These are phyloP conservation scores for Boletus pseudopeckii DNA, from an alignment of 768 basidiomycete species.

Conservation along the genomic window DNA sequence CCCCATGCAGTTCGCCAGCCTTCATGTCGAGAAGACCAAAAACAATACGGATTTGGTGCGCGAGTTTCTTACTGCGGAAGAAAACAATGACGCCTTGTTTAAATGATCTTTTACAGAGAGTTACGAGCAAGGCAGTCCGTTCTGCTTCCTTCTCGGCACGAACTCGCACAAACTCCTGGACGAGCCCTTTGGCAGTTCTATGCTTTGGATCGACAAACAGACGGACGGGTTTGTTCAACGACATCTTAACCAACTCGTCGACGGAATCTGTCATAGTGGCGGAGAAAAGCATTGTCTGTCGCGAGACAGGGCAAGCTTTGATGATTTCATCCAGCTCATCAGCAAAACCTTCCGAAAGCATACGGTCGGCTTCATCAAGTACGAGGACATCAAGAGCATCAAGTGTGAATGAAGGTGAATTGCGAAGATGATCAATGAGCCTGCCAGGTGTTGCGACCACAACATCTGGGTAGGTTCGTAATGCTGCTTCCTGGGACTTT, in stretches of 20 bases:
- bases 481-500: constrained; percentile 82
- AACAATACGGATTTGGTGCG: constrained; percentile 94
- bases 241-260: constrained; percentile 89
- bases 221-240: constrained; percentile 87
- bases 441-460: constrained; percentile 97
- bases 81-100: constrained; percentile 85
- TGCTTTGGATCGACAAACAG: constrained; percentile 95
- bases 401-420: constrained; percentile 89
- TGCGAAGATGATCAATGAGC: constrained; percentile 95
- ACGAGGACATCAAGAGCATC: constrained; percentile 92
- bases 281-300: constrained; percentile 98
- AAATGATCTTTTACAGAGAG: constrained; percentile 88
- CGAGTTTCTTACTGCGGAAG: constrained; percentile 93
- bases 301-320: constrained; percentile 77
- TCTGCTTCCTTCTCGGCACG: constrained; percentile 75
- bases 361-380: constrained; percentile 96
- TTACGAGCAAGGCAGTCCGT: constrained; percentile 69
- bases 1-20: constrained; percentile 91
- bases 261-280: constrained; percentile 99
- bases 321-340: constrained; percentile 95
- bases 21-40: constrained; percentile 88
- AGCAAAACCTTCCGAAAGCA: constrained; percentile 93
- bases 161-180: constrained; percentile 95
- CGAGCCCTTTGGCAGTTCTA: constrained; percentile 76
- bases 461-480: constrained; percentile 88